Percentiles rank a stretch among this genome's conserved stretches.
Evolutionary conservation across 352 stramenopile species (phyloP).

Genomic region (Phytopythium cucurbitacearum): DNA sequence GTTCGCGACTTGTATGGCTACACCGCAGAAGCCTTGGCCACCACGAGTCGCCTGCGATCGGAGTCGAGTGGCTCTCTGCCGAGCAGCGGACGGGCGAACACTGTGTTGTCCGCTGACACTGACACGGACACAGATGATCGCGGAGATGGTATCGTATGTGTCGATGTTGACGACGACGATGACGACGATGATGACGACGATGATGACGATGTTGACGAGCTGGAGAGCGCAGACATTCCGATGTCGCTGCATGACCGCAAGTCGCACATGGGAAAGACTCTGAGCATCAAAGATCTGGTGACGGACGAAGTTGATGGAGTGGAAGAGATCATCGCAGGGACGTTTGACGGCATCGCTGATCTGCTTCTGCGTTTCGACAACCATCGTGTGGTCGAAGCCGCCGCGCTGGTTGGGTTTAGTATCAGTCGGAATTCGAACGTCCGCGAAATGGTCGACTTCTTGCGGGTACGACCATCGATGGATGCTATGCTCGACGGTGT

Average conservation of each 20-base stretch:
- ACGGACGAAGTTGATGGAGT: slow-evolving; percentile 46
- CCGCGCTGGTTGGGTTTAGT: slow-evolving; percentile 63
- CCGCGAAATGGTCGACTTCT: slow-evolving; percentile 44
- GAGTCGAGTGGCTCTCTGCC: slow-evolving; percentile 3
- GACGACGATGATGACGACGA: slow-evolving; percentile 31
- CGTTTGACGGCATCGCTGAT: slow-evolving; percentile 52
- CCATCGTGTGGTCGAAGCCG: slow-evolving; percentile 58
- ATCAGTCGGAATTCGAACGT: slow-evolving; percentile 20
- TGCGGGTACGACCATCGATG: slow-evolving; percentile 18
- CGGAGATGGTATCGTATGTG: slow-evolving; percentile 8
- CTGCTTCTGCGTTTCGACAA: slow-evolving; percentile 51
- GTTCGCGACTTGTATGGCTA: slow-evolving; percentile 71
- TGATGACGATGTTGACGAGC: slow-evolving; percentile 33
- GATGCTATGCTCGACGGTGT: neutral
- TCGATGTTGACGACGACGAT: slow-evolving; percentile 22
- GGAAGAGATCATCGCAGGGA: slow-evolving; percentile 61
- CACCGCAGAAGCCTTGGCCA: slow-evolving; percentile 39
- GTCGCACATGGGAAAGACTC: slow-evolving; percentile 16
- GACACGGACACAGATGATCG: slow-evolving; percentile 8
- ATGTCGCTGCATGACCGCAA: slow-evolving; percentile 44
- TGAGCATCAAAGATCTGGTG: slow-evolving; percentile 44
- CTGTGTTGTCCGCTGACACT: slow-evolving; percentile 1
- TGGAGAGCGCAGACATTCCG: slow-evolving; percentile 39
- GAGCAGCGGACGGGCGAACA: slow-evolving; percentile 3
- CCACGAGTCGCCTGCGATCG: slow-evolving; percentile 23